phyloP scores from a whole-genome alignment of 2,329 filamentous ascomycete genomes.

The Colletotrichum sp. region DNA sequence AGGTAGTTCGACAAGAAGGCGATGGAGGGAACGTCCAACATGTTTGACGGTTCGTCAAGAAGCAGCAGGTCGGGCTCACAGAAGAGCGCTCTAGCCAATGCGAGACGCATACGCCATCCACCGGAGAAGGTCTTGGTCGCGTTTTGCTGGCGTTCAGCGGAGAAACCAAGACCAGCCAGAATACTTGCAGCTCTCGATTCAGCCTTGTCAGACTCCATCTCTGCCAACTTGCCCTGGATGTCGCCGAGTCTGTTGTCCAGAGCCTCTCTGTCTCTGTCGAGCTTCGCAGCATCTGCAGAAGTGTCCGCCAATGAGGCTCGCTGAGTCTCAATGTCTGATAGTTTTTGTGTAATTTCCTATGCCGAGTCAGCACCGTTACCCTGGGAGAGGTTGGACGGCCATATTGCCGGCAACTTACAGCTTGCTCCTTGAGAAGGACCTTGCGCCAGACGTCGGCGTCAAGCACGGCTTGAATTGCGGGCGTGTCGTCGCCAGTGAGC shows the following conservation, averaged over 20 bases:
- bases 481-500: conserved; percentile 94
- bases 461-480: conserved; percentile 91
- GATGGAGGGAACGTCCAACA: conserved; percentile 99
- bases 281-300: conserved; percentile 81
- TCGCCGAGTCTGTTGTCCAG: conserved; percentile 91
- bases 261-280: conserved; percentile 88
- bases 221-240: conserved; percentile 87
- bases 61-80: conserved; percentile 95
- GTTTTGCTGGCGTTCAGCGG: conserved; percentile 86
- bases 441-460: conserved; percentile 99
- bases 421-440: conserved; percentile 87
- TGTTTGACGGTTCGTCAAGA: conserved; percentile 99
- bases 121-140: conserved; percentile 98
- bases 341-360: conserved; percentile 76
- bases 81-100: conserved; percentile 92
- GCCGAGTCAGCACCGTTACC: conserved; percentile 36
- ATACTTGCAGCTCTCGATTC: conserved; percentile 96
- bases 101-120: conserved; percentile 99
- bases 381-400: not conserved
- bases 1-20: conserved; percentile 97
- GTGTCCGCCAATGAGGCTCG: conserved; percentile 86
- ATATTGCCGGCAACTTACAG: conserved; percentile 57
- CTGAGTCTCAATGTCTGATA: conserved; percentile 79
- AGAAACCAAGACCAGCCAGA: conserved; percentile 95
- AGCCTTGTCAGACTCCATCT: conserved; percentile 99